Evolutionary conservation across 2,329 filamentous ascomycete species (phyloP).

Genomic region (Talaromyces sp.): DNA sequence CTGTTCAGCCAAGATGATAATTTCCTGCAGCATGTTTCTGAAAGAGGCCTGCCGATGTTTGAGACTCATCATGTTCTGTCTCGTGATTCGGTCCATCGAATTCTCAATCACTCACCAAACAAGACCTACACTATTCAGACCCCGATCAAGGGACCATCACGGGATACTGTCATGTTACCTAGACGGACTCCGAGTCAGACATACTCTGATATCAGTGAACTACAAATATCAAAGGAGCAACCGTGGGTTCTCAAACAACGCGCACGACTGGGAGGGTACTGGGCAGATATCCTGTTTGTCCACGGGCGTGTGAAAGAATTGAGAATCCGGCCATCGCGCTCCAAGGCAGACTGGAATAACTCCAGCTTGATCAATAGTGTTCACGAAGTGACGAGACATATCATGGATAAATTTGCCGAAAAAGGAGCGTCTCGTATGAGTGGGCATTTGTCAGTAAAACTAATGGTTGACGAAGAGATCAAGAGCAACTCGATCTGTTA

Average conservation of each 20-base stretch:
- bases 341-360: slow-evolving; percentile 55
- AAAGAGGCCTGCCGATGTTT: slow-evolving; percentile 50
- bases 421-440: slow-evolving; percentile 50
- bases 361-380: slow-evolving; percentile 52
- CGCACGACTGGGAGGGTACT: slow-evolving; percentile 60
- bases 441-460: slow-evolving; percentile 67
- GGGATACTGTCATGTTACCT: slow-evolving; percentile 55
- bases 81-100: slow-evolving; percentile 46
- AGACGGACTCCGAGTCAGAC: slow-evolving; percentile 49
- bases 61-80: slow-evolving; percentile 50
- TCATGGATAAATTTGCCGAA: slow-evolving; percentile 55
- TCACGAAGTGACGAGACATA: slow-evolving; percentile 55
- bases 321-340: slow-evolving; percentile 58
- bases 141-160: slow-evolving; percentile 53
- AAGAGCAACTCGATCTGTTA: slow-evolving; percentile 26
- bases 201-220: slow-evolving; percentile 45
- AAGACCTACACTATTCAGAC: slow-evolving; percentile 60
- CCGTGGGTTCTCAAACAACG: slow-evolving; percentile 67
- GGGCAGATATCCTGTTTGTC: slow-evolving; percentile 66
- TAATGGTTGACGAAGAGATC: slow-evolving; percentile 52
- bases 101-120: slow-evolving; percentile 42
- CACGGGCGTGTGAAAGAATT: slow-evolving; percentile 60
- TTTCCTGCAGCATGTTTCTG: slow-evolving; percentile 55
- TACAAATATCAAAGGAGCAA: slow-evolving; percentile 49
- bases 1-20: slow-evolving; percentile 59